Evolutionary conservation across 2,329 filamentous ascomycete genomes (phyloP), one percentile per base, ranked within the genome.

Genomic region (Aspergillus viridinutans): DNA sequence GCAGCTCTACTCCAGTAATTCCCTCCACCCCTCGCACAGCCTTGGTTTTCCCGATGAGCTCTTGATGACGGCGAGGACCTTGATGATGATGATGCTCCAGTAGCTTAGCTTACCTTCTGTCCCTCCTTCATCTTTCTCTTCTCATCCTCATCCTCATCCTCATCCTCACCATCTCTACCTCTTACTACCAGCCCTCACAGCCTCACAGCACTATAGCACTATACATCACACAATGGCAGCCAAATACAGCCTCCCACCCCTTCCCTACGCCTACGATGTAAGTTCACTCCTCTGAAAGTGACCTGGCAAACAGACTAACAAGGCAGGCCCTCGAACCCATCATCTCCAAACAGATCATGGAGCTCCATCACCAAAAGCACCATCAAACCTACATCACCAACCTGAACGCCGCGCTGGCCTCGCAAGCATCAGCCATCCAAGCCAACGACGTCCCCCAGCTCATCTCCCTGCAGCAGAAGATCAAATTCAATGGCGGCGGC

Each of bases 381-480:
- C 92, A 96, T 80, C 87, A 93, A 76, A 91, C 92, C 68, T 96
- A 96, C 76, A 89, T 96, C 67, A 94, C 87, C 74, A 90, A 90
- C 72, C 88, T 90, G 78, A 96, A 96, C 80, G 82, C 86, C 57
- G 89, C 90, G 48, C 80, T 85, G 56, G 83, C 90, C 71, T 85
- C 82, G 14, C 86, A 89, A 61, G 76, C 80, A 52, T 74, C 80
- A 4, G 85, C 87, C 17, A 76, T 82, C 2, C 71, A 78, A 25
- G 75, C 80, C 43, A 78, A 80, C 61, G 84, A 90, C 63, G 81
- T 90, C 54, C 77, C 83, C 4, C 76, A 80, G 3, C 86, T 90
- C 64, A 83, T 91, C 55, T 77, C 83, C 20, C 81, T 90, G n/a
- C 86, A 89, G 66, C 78, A 81, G 20, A 83, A 83, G 60, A 86